Conservation (phyloP, 1,284 basidiomycete species). For the Ganoderma sinense region DNA sequence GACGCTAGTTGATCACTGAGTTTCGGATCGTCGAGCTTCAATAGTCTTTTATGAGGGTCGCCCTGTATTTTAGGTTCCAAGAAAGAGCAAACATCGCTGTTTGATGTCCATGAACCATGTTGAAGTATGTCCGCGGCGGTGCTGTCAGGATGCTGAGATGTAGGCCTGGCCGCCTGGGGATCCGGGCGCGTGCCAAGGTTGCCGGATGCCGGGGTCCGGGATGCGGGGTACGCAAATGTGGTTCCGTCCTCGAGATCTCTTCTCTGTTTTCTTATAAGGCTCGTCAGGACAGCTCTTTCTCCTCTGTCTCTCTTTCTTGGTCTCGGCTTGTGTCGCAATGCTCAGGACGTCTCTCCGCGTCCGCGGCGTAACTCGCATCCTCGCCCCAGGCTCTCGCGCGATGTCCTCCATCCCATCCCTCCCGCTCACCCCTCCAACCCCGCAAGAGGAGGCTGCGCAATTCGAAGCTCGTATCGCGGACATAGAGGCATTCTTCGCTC, state of each 20-base stretch:
- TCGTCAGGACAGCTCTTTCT: not conserved
- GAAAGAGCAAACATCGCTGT: not conserved
- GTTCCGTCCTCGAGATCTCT: not conserved
- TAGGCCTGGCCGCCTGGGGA: not conserved
- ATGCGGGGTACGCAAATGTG: conserved; percentile 5
- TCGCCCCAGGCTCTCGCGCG: conserved; percentile 26
- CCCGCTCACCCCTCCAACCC: conserved; percentile 69
- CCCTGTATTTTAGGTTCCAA: too few species aligned
- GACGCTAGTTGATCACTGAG: conserved; percentile 39
- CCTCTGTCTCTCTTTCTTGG: not conserved
- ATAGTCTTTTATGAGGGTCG: too few species aligned
- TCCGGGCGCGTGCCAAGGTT: conserved; percentile 25
- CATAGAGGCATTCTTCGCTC: conserved; percentile 78
- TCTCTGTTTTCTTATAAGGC: not conserved
- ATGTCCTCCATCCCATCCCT: conserved; percentile 44
- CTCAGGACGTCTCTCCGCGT: conserved; percentile 24
- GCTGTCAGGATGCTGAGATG: conserved; percentile 1
- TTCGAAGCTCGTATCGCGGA: conserved; percentile 71
- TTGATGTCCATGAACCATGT: not conserved
- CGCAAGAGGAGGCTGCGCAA: conserved; percentile 68
- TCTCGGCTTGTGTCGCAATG: conserved; percentile 9
- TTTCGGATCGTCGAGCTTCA: not conserved
- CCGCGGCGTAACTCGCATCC: conserved; percentile 25
- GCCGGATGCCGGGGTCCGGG: conserved; percentile 11
- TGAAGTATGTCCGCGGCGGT: not conserved